Base-by-base conservation (phyloP, 1,284 basidiomycete species). In the Cutaneotrichosporon spelunceum region DNA sequence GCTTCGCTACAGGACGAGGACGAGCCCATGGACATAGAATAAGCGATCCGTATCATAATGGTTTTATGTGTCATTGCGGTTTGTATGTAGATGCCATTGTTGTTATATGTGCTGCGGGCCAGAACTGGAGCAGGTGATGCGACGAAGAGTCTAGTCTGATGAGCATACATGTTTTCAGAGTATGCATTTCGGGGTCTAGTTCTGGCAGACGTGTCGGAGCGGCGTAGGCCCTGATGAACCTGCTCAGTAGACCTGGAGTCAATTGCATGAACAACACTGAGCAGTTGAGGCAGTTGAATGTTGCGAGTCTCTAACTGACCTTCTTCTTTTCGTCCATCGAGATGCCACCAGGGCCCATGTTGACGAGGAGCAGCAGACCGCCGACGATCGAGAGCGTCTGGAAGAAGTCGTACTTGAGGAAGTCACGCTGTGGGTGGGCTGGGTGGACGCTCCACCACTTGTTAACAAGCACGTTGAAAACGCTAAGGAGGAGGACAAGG, bases 291-390 rank as follows among this genome's bases (percentile, higher is more conserved):
- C 52, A 11, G 21, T 11, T 33, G 27, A 7, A 48, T 24, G 21
- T 24, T 11, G 23, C 13, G 39, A 16, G 39, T 19, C 39, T 19
- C 34, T 16, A 16, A 26, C 52, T 16, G 23, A 66, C 65, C 86
- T 97, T 98, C 85, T 98, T 98, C 85, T 98, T 97, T 84, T 98
- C 94, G 81, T 99, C 96, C 63, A 99, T 90, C 9, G 95, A 98
- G 68, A 98, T 84, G 67, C 95, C 95, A 63, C 94, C 91, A 55
- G 96, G 93, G 71, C 96, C 96, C 85, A 97, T 94, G 84, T 97
- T 98, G 70, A 98, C 94, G 59, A 99, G 87, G 64, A 99, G 86
- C 67, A 99, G 87, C 33, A 99, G 86, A 60, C 96, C 96, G 64
- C 96, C 96, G 58, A 99, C 94, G 72, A 99, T 99, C 29, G 92